phyloP scores from a whole-genome alignment of 2,329 filamentous ascomycete genomes.

The Neonectria neomacrospora region DNA sequence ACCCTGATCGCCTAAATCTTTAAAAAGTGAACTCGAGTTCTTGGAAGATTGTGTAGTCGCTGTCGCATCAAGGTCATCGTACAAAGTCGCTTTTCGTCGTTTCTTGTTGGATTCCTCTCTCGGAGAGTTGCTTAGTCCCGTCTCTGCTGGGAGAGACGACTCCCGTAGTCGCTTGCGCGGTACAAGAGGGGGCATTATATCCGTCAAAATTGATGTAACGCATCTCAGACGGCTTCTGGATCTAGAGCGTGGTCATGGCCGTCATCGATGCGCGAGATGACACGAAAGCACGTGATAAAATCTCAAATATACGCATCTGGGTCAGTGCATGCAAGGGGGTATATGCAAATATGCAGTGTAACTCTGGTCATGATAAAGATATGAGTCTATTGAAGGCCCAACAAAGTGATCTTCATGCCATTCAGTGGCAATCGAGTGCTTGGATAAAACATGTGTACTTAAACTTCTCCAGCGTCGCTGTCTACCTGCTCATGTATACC shows the following conservation, averaged over 20 bases:
- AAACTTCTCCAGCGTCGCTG: slow-evolving; percentile 4
- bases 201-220: slow-evolving; percentile 6
- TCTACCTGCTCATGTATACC: background rate
- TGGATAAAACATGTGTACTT: background rate
- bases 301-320: slow-evolving; percentile 7
- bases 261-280: slow-evolving; percentile 31
- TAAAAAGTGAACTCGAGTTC: slow-evolving; percentile 55
- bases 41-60: slow-evolving; percentile 57
- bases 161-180: slow-evolving; percentile 73
- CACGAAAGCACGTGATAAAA: slow-evolving; percentile 36
- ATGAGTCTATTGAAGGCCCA: slow-evolving; percentile 1
- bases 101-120: slow-evolving; percentile 36
- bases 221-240: slow-evolving; percentile 24
- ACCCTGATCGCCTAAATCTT: slow-evolving; percentile 55
- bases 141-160: slow-evolving; percentile 50
- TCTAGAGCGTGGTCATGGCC: background rate
- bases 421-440: background rate
- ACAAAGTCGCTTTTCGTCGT: slow-evolving; percentile 66
- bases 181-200: slow-evolving; percentile 73
- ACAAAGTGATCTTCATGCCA: background rate
- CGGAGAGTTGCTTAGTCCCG: slow-evolving; percentile 43
- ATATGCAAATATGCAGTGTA: background rate
- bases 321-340: background rate
- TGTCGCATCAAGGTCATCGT: slow-evolving; percentile 68
- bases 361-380: background rate